Evolutionary conservation across 2,329 filamentous ascomycete species (phyloP).

Genomic region (Xylariaceae sp.): DNA sequence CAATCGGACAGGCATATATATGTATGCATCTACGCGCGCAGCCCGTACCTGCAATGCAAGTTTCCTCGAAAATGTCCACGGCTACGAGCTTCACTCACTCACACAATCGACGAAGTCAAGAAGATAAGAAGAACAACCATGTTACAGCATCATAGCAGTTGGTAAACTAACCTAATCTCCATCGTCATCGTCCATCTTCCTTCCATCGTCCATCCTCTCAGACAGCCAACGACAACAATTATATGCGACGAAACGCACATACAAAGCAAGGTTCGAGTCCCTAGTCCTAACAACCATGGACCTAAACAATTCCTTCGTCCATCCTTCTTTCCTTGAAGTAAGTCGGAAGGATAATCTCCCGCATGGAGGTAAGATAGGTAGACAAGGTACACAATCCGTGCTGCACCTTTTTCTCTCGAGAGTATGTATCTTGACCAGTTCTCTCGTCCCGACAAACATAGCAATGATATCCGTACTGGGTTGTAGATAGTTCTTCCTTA

Average conservation of each 20-base stretch:
- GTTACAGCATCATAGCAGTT: constrained; percentile 11
- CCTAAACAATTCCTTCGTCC: constrained; percentile 6
- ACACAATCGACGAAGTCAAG: background rate
- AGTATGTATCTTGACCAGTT: background rate
- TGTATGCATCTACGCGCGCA: too few species aligned
- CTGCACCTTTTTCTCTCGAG: constrained; percentile 5
- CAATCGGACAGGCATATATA: too few species aligned
- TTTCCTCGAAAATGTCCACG: too few species aligned
- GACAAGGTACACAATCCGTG: constrained; percentile 12
- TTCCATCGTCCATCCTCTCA: too few species aligned
- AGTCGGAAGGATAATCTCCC: background rate
- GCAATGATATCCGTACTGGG: constrained; percentile 9
- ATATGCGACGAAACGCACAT: constrained; percentile 16
- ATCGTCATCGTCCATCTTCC: too few species aligned
- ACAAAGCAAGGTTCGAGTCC: background rate
- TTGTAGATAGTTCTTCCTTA: constrained; percentile 10
- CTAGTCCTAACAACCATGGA: constrained; percentile 2
- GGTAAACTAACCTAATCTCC: constrained; percentile 13
- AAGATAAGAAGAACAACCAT: constrained; percentile 20
- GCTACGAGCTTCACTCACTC: too few species aligned
- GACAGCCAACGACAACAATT: background rate
- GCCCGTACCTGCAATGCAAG: too few species aligned
- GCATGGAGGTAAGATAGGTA: constrained; percentile 11
- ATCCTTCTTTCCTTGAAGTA: background rate
- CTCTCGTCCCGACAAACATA: constrained; percentile 13